Evolutionary conservation across 148 eudicot genomes (phyloP).

Genomic region (Camellia granthamiana): DNA sequence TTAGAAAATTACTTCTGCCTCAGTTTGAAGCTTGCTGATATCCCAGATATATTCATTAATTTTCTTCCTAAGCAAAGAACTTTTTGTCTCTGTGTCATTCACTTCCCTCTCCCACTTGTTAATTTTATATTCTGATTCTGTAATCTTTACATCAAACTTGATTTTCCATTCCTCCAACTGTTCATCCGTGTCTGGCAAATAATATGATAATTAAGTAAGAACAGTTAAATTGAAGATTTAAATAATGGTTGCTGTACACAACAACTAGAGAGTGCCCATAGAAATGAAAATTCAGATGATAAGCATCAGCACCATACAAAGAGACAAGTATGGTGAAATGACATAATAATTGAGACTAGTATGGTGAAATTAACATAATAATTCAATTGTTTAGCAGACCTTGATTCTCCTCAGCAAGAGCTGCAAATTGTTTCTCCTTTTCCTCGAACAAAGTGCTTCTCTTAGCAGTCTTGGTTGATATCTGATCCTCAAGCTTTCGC

Average conservation of each 20-base stretch:
- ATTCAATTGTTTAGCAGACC: constrained; percentile 36
- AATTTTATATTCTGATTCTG: constrained; percentile 41
- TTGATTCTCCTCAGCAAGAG: constrained; percentile 67
- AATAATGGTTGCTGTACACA: background rate
- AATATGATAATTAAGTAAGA: constrained; percentile 13
- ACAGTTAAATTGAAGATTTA: background rate
- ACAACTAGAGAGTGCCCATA: background rate
- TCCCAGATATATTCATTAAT: constrained; percentile 36
- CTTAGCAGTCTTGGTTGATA: constrained; percentile 55
- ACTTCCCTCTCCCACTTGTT: constrained; percentile 66
- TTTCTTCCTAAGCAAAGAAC: constrained; percentile 22
- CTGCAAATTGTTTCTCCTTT: constrained; percentile 49
- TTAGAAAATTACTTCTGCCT: constrained; percentile 54
- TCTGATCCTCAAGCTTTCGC: constrained; percentile 53
- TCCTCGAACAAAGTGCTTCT: constrained; percentile 57
- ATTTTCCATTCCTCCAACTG: constrained; percentile 76
- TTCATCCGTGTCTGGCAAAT: constrained; percentile 70
- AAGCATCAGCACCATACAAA: background rate
- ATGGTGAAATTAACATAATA: background rate
- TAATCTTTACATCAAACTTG: constrained; percentile 63
- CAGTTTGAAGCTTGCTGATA: constrained; percentile 73
- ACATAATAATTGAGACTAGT: background rate
- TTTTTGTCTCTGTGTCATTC: constrained; percentile 43
- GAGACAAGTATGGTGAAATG: background rate
- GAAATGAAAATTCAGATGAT: background rate